Evolutionary conservation across 495 filamentous ascomycete genomes (phyloP), one percentile per base, ranked within the genome.

Genomic region (Saxophila tyrrhenica): DNA sequence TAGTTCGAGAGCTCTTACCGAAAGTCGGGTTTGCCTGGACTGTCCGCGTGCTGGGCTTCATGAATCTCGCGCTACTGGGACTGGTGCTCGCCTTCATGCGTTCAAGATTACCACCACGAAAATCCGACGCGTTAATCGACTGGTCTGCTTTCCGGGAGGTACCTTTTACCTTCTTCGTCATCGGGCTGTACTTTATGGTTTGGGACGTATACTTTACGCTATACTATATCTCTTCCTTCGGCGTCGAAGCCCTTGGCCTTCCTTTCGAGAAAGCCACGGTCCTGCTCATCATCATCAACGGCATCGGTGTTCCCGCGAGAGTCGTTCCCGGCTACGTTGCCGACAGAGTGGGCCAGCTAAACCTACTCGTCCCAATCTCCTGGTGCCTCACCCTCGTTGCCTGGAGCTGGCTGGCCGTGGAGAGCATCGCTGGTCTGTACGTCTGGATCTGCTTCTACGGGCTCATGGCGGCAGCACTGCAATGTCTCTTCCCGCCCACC

Each of bases 1-100:
- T 95, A 48, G 82, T 85, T 7, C 78, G 84, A 59, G 75, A 81
- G 52, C 69, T 95, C 38, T 63, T 91, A 7, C 85, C 86, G 0
- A 67, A 64, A 35, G 48, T 68, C 19, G 67, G 67, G 8, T 69
- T 69, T 47, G 57, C 60, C 7, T 73, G 71, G 70, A 69, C 70
- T 7, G 51, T 69, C 22, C 61, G 71, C 16, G 61, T 64, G 22
- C 62, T 73, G 23, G 71, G 68, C 1, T 72, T 73, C 47, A 60
- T 72, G 25, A 66, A 68, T 21, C 50, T 71, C 2, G 61, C 23
- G 16, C 50, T 55, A 21, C 49, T 60, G 20, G 46, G 53, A 1
- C 19, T 65, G 3, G 50, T 52, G 1, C 9, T 62, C 13, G 46
- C 50, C 3, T 62, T 62, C 50, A 62, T 62, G 55, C 56, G 61